Base-by-base conservation (phyloP, 2,329 filamentous ascomycete genomes). In the Cladosporium sp. region DNA sequence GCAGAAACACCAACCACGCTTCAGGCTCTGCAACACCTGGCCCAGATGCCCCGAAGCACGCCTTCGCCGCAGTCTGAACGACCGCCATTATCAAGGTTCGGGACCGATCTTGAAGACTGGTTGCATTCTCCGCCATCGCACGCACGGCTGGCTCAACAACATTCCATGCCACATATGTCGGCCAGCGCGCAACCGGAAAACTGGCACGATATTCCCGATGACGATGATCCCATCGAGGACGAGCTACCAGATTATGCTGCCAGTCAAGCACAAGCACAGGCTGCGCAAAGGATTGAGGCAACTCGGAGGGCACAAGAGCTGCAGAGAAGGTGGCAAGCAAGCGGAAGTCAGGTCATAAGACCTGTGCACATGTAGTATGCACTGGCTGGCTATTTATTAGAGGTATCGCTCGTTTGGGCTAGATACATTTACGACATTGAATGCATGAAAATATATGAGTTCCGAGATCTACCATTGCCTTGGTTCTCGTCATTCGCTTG, bases 221-320 rank as follows among this genome's bases (percentile, higher is more conserved):
- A 63, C 22, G 3, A n/a, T n/a, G n/a, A 62, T n/a, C 62, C 49
- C 5, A 39, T 55, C n/a, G 58, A 55, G 12, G 73, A 80, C 22
- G 72, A 74, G 60, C 61, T 80, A 14, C 78, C 78, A 0, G 72
- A 78, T 61, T 80, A 80, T 60, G 76, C 75, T 25, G 71, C 76
- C 58, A 79, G 76, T 59, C 78, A 80, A 64, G 75, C 75, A 12
- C 74, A 79, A 60, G 77, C 76, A 64, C 72, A 73, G 28, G 72
- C 69, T 8, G 67, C 61, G 45, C 75, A 71, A 57, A 66, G 76
- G 34, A 64, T 64, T 12, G 76, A 75, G 61, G 77, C 77, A n/a
- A 69, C 73, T 12, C 69, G 72, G 36, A 67, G 78, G 60, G 78
- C 77, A 49, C 68, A 74, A 56, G 78, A 80, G 59, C 59, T 80